phyloP scores from a whole-genome alignment of 1,139 yeast genomes.

The Sugiyamaella paludigena region DNA sequence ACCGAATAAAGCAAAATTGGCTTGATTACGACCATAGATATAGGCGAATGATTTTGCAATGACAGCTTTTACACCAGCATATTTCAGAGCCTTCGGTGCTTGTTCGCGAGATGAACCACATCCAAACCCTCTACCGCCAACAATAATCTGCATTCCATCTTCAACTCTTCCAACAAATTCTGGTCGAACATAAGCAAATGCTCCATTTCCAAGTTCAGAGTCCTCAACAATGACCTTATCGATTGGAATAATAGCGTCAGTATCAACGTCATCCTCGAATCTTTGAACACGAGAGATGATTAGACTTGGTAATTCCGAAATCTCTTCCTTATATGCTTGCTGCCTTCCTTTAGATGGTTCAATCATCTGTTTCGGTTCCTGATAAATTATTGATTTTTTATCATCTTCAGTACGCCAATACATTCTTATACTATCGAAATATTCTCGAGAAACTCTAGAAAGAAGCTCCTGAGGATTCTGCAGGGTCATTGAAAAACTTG shows the following conservation, averaged over 20 bases:
- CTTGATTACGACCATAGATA: constrained; percentile 19
- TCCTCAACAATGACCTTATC: constrained; percentile 14
- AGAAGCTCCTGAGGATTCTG: constrained; percentile 15
- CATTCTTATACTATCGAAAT: constrained; percentile 12
- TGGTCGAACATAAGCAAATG: constrained; percentile 19
- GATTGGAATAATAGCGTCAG: constrained; percentile 20
- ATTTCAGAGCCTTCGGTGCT: constrained; percentile 16
- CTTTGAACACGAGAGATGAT: constrained; percentile 17
- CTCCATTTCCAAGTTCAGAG: constrained; percentile 15
- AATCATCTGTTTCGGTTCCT: constrained; percentile 13
- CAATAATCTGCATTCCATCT: constrained; percentile 16
- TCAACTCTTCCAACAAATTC: constrained; percentile 15
- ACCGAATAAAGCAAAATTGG: constrained; percentile 19
- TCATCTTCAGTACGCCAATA: constrained; percentile 14
- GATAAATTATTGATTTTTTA: constrained; percentile 13
- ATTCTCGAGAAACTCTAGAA: constrained; percentile 9
- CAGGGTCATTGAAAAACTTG: constrained; percentile 18
- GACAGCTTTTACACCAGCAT: constrained; percentile 17
- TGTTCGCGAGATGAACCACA: constrained; percentile 20
- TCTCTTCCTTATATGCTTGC: constrained; percentile 14
- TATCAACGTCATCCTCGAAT: constrained; percentile 20
- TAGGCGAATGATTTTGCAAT: constrained; percentile 20
- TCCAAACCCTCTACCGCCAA: constrained; percentile 20
- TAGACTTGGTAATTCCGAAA: constrained; percentile 12
- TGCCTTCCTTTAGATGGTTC: constrained; percentile 4